These are phyloP conservation scores for Exobasidium rhododendri DNA, from an alignment of 1,284 basidiomycete species.

Conservation along the genomic window DNA sequence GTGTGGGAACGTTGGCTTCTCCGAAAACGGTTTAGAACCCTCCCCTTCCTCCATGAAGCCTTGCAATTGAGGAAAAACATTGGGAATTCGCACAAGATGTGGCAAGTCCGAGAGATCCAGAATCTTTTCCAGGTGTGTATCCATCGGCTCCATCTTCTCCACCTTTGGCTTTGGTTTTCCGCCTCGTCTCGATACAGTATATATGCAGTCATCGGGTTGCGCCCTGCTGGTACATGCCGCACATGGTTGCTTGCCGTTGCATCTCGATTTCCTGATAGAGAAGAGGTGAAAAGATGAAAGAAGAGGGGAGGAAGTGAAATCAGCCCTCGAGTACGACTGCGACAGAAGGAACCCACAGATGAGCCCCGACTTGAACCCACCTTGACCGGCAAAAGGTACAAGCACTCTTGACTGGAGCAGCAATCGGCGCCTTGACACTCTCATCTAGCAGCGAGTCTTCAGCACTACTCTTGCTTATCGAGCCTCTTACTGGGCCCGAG, in stretches of 20 bases:
- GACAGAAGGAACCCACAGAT: too few relatives aligned
- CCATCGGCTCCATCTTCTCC: constrained; percentile 22
- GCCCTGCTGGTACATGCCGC: constrained; percentile 37
- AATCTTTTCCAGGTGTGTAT: constrained; percentile 39
- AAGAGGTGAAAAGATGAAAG: neutral
- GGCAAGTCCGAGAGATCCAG: constrained; percentile 42
- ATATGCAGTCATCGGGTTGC: constrained; percentile 40
- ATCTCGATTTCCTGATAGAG: constrained; percentile 42
- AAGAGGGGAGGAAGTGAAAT: too few relatives aligned
- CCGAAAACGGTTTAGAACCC: neutral
- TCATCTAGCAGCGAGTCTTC: neutral
- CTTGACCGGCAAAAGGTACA: constrained; percentile 41
- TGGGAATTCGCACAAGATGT: constrained; percentile 34
- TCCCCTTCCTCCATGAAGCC: constrained; percentile 12
- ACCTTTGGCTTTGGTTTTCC: constrained; percentile 47
- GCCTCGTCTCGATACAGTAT: constrained; percentile 44
- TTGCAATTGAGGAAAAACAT: constrained; percentile 24
- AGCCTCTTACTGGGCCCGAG: neutral
- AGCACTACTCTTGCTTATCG: neutral
- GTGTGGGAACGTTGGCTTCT: neutral
- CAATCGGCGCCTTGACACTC: constrained; percentile 36
- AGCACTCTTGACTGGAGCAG: constrained; percentile 40
- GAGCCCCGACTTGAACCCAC: too few relatives aligned
- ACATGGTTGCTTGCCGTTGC: constrained; percentile 47
- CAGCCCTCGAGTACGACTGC: too few relatives aligned